Evolutionary conservation across 306 rosid species (phyloP).

Genomic region (Castanospermum australe): DNA sequence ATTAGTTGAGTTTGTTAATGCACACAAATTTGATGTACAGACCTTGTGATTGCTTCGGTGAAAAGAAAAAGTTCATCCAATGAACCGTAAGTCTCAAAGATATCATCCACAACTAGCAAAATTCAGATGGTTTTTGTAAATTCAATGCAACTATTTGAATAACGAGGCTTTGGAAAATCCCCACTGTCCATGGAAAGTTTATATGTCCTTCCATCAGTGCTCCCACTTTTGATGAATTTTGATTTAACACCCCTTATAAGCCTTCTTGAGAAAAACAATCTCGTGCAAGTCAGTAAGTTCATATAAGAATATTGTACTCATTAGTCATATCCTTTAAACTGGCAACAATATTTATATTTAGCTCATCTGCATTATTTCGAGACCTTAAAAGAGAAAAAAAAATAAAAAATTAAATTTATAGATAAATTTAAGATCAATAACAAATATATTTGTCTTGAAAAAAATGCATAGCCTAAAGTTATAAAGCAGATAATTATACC

Average conservation of each 20-base stretch:
- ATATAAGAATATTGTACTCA: background rate
- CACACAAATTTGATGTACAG: background rate
- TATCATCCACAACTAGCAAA: constrained; percentile 44
- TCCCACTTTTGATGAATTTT: background rate
- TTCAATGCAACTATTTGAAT: constrained; percentile 40
- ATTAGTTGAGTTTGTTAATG: background rate
- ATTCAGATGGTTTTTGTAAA: constrained; percentile 41
- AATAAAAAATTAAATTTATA: no score
- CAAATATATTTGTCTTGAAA: no score
- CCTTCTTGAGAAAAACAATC: no score
- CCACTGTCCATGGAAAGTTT: constrained; percentile 50
- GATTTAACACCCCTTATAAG: background rate
- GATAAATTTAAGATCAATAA: no score
- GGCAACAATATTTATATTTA: no score
- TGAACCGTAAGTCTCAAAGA: constrained; percentile 43
- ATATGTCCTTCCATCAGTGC: background rate
- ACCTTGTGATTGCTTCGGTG: constrained; percentile 47
- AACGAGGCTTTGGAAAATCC: constrained; percentile 36
- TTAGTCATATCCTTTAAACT: no score
- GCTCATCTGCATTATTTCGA: no score
- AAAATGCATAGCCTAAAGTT: no score
- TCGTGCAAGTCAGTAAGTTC: background rate
- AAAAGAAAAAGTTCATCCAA: constrained; percentile 51
- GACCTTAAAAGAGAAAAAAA: no score
- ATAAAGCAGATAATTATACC: no score